Evolutionary conservation across 2,329 filamentous ascomycete species (phyloP), one percentile per base, ranked within the genome.

Genomic region (Aspergillus sojae): DNA sequence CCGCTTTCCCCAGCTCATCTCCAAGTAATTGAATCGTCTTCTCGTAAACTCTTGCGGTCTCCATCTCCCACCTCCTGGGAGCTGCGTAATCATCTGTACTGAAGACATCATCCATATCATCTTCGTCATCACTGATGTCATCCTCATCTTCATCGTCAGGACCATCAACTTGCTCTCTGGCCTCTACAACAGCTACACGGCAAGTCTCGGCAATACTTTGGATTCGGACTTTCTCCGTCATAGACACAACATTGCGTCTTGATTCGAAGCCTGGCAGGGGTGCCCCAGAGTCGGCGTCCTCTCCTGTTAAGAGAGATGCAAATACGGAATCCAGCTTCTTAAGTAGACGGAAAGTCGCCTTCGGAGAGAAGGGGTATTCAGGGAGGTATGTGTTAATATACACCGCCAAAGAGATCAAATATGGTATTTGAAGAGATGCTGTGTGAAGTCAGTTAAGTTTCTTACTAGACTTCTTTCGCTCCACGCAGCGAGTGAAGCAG

Each of bases 161-260:
- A 3, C 81, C 80, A 36, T 81, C 79, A 19, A 82, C 79, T 56
- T 80, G 76, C 62, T 84, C 84, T 60, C 81, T 82, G 64, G 88
- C 85, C 63, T 91, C 88, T 1, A 93, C 86, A 62, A 94, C 87
- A 5, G 87, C 77, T 9, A 93, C 80, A 30, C 94, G 84, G 19
- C 91, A 91, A 67, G 89, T 86, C 73, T 96, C 91, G 0, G 93
- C 91, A 34, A 96, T 81, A 72, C 91, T 92, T 73, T 91, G 90
- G 67, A 94, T 90, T 46, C 94, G 86, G 9, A 98, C 93, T 84
- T 95, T 96, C 75, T 97, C 93, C 21, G 89, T 93, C 82, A 92
- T 89, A 0, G 92, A 90, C 10, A 79, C 79, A 0, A 75, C 68
- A 63, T 82, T 78, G 5, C 83, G 80, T 0, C 85, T 85, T 7